Evolutionary conservation across 1,284 basidiomycete species (phyloP).

Genomic region (Cryptococcus floricola): DNA sequence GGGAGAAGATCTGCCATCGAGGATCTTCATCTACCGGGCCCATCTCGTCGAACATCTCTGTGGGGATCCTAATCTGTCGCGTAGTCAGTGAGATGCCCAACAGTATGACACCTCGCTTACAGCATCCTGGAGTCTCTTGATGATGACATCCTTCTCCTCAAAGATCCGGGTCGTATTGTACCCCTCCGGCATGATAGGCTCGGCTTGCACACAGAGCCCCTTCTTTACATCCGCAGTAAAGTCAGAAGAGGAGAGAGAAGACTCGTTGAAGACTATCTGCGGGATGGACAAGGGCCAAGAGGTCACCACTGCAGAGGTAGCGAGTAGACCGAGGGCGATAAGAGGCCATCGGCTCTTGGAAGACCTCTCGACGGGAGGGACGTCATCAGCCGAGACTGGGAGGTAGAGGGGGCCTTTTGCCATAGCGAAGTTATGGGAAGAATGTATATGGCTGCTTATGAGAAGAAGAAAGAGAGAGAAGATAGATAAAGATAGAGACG

Average conservation of each 20-base stretch:
- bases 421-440: conserved; percentile 1
- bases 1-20: conserved; percentile 42
- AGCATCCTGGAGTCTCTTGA: conserved; percentile 27
- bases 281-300: conserved; percentile 7
- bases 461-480: too few species aligned
- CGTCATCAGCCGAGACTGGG: conserved; percentile 8
- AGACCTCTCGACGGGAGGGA: neutral
- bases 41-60: conserved; percentile 48
- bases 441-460: too few species aligned
- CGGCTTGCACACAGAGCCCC: conserved; percentile 20
- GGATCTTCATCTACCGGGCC: conserved; percentile 41
- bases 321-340: conserved; percentile 8
- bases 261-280: neutral
- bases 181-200: conserved; percentile 18
- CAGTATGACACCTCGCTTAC: conserved; percentile 1
- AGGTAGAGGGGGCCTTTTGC: conserved; percentile 16
- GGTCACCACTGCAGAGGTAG: conserved; percentile 8
- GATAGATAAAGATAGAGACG: too few species aligned
- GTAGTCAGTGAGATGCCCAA: neutral
- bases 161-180: conserved; percentile 19
- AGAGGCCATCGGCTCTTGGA: conserved; percentile 11
- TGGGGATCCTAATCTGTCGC: conserved; percentile 30
- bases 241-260: neutral
- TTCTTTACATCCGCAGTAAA: neutral
- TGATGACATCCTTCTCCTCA: conserved; percentile 31